Evolutionary conservation across 805 yeast genomes (phyloP).

Genomic region (Phaffomyces thermotolerans): DNA sequence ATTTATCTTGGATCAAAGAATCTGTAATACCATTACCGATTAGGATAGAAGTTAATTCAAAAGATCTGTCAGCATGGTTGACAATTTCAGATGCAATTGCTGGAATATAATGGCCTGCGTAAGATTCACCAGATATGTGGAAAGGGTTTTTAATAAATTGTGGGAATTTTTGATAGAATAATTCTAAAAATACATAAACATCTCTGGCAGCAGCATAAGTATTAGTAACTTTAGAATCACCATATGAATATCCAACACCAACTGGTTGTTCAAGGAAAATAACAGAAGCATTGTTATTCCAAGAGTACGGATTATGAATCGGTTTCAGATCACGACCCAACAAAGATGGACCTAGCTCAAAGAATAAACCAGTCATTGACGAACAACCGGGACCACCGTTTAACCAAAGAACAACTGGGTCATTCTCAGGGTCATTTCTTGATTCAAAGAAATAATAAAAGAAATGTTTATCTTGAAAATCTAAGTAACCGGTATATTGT

Average conservation of each 20-base stretch:
- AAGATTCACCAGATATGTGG: constrained; percentile 82
- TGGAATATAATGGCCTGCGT: constrained; percentile 81
- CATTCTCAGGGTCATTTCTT: constrained; percentile 76
- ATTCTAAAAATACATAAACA: constrained; percentile 73
- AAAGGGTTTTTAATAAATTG: constrained; percentile 50
- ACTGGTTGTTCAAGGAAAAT: constrained; percentile 93
- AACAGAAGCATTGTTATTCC: constrained; percentile 89
- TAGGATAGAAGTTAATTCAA: constrained; percentile 68
- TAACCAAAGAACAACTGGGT: constrained; percentile 82
- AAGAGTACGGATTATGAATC: constrained; percentile 72
- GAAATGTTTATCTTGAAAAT: constrained; percentile 69
- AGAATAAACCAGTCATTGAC: constrained; percentile 80
- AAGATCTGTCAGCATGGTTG: constrained; percentile 39
- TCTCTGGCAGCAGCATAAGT: constrained; percentile 84
- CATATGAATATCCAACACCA: constrained; percentile 85
- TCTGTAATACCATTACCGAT: constrained; percentile 94
- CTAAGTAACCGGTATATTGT: constrained; percentile 81
- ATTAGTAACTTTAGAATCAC: constrained; percentile 51
- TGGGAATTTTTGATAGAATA: constrained; percentile 82
- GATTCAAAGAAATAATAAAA: constrained; percentile 89
- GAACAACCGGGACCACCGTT: constrained; percentile 98
- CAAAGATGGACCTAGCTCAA: constrained; percentile 86
- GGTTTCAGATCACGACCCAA: constrained; percentile 61
- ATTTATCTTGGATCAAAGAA: constrained; percentile 67
- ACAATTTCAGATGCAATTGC: constrained; percentile 51